Evolutionary conservation across 2,329 filamentous ascomycete genomes (phyloP).

Genomic region (Ambrosiella xylebori): DNA sequence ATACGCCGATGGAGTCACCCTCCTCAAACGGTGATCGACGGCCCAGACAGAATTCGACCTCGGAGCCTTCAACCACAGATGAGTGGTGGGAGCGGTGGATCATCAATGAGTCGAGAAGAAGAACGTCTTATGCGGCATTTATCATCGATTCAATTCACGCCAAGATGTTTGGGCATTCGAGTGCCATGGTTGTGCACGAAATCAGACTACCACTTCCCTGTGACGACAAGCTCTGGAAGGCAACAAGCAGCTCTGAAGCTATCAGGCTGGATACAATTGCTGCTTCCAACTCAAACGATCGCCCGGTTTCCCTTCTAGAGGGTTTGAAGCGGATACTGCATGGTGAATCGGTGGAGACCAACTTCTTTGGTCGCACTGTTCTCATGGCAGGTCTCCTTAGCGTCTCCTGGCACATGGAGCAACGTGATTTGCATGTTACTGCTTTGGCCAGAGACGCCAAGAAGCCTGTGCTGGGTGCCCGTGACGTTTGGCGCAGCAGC

Average conservation of each 20-base stretch:
- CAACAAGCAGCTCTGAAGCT: slow-evolving; percentile 73
- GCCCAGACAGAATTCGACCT: slow-evolving; percentile 45
- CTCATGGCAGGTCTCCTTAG: slow-evolving; percentile 88
- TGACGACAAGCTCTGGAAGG: slow-evolving; percentile 83
- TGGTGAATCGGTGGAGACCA: slow-evolving; percentile 71
- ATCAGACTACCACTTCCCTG: slow-evolving; percentile 82
- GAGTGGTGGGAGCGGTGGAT: slow-evolving; percentile 97
- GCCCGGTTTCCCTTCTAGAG: slow-evolving; percentile 68
- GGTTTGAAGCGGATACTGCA: slow-evolving; percentile 79
- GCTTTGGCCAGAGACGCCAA: slow-evolving; percentile 58
- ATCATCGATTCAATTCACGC: slow-evolving; percentile 91
- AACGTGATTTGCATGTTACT: slow-evolving; percentile 81
- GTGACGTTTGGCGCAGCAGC: slow-evolving; percentile 78
- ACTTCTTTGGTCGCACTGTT: slow-evolving; percentile 81
- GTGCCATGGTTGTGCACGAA: slow-evolving; percentile 92
- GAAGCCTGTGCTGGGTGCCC: slow-evolving; percentile 55
- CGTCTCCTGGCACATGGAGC: slow-evolving; percentile 95
- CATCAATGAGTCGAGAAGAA: slow-evolving; percentile 73
- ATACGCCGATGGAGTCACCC: slow-evolving; percentile 66
- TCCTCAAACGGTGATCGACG: slow-evolving; percentile 36
- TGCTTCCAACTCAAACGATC: slow-evolving; percentile 60
- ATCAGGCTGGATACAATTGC: slow-evolving; percentile 67
- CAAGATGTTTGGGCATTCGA: slow-evolving; percentile 94
- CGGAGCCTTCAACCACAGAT: slow-evolving; percentile 51
- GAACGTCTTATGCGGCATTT: slow-evolving; percentile 85